These are phyloP conservation scores for Cymodocea nodosa DNA, from an alignment of 116 monocot genomes.

Conservation along the genomic window DNA sequence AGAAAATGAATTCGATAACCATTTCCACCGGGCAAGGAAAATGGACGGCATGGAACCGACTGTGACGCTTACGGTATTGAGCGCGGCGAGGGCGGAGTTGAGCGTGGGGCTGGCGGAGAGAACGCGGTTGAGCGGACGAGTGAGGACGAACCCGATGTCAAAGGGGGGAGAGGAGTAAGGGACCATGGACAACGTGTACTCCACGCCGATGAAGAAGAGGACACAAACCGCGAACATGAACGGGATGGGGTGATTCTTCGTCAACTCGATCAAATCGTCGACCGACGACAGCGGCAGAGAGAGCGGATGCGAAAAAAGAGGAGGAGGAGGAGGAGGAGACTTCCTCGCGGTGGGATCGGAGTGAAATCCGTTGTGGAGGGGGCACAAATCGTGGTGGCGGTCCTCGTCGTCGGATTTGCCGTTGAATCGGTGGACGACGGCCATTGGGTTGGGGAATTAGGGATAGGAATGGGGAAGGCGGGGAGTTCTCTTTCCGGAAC, in stretches of 20 bases:
- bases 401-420: neutral
- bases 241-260: constrained; percentile 21
- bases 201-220: constrained; percentile 71
- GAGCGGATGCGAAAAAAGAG: no score
- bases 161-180: constrained; percentile 45
- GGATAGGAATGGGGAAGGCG: neutral
- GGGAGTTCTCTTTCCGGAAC: no score
- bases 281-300: neutral
- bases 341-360: neutral
- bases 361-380: neutral
- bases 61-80: constrained; percentile 50
- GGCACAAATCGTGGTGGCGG: no score
- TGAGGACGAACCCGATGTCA: constrained; percentile 68
- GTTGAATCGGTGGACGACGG: neutral
- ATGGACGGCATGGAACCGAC: neutral
- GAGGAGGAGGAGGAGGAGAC: neutral
- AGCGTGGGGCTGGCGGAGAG: constrained; percentile 42
- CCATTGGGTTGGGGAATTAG: neutral
- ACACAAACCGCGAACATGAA: constrained; percentile 21
- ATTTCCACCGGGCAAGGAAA: no score
- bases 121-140: constrained; percentile 23
- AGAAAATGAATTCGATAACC: no score
- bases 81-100: constrained; percentile 69
- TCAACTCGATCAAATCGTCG: neutral
- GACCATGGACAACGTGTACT: constrained; percentile 79